Evolutionary conservation across 202 grass and related monocot species (phyloP).

Genomic region (Saccharum hybrid): DNA sequence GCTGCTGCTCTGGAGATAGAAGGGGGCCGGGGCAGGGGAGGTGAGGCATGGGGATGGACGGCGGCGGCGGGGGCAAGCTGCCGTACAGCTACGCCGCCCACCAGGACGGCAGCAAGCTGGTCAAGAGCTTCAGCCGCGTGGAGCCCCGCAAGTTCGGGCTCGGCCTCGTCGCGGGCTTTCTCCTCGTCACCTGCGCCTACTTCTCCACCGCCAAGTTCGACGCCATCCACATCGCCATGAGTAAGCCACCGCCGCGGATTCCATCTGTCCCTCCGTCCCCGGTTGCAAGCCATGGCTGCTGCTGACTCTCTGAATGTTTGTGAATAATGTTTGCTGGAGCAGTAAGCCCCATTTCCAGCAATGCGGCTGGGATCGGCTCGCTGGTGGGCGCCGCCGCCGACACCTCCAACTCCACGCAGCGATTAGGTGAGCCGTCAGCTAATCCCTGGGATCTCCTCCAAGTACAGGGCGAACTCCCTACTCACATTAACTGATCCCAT

Average conservation of each 20-base stretch:
- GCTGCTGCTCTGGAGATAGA: not conserved
- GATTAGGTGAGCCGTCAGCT: slow-evolving; percentile 40
- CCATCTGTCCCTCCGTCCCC: not conserved
- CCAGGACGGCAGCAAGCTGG: slow-evolving; percentile 44
- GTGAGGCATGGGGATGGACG: slow-evolving; percentile 41
- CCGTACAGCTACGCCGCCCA: slow-evolving; percentile 26
- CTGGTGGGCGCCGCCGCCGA: slow-evolving; percentile 1
- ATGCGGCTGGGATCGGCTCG: slow-evolving; percentile 43
- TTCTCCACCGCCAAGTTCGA: slow-evolving; percentile 75
- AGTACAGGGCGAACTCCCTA: not conserved
- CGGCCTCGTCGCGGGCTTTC: slow-evolving; percentile 63
- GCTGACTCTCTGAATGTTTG: not conserved
- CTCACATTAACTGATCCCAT: not conserved
- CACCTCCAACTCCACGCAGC: not conserved
- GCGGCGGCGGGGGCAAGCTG: slow-evolving; percentile 50
- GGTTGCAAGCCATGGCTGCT: not conserved
- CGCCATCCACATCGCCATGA: slow-evolving; percentile 53
- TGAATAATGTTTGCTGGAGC: not conserved
- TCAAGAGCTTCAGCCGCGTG: slow-evolving; percentile 62
- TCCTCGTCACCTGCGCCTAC: slow-evolving; percentile 73
- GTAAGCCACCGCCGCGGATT: slow-evolving; percentile 10
- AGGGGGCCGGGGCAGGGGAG: not conserved
- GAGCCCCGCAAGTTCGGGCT: slow-evolving; percentile 62
- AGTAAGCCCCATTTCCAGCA: slow-evolving; percentile 40
- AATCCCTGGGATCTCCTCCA: not conserved